Percentiles rank a stretch among this genome's conserved stretches.
phyloP scores from a whole-genome alignment of 1,284 basidiomycete genomes.

The Irpex lacteus region DNA sequence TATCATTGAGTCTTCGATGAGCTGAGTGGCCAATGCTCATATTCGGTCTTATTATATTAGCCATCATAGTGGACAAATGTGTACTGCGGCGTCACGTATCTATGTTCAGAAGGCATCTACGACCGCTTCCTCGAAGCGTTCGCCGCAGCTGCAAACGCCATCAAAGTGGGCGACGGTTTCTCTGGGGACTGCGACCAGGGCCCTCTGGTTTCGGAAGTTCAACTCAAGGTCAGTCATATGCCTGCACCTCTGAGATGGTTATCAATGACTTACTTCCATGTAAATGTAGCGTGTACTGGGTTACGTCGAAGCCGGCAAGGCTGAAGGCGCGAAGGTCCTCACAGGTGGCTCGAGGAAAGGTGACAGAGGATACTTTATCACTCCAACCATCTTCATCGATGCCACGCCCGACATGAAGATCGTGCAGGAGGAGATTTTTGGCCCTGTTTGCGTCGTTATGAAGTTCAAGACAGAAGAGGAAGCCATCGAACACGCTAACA shows the following conservation, averaged over 20 bases:
- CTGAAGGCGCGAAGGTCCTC: slow-evolving; percentile 78
- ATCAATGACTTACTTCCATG: slow-evolving; percentile 1
- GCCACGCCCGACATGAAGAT: slow-evolving; percentile 82
- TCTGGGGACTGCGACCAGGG: slow-evolving; percentile 69
- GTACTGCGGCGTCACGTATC: slow-evolving; percentile 83
- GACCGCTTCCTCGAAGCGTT: slow-evolving; percentile 70
- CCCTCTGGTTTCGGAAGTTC: slow-evolving; percentile 79
- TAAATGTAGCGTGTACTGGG: slow-evolving; percentile 65
- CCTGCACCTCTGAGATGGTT: neutral
- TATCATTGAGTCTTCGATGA: slow-evolving; percentile 12
- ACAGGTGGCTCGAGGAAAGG: slow-evolving; percentile 76
- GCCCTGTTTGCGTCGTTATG: slow-evolving; percentile 75
- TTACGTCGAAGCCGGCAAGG: slow-evolving; percentile 87
- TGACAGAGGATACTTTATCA: slow-evolving; percentile 70
- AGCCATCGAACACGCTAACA: slow-evolving; percentile 78
- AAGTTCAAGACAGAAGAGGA: slow-evolving; percentile 66
- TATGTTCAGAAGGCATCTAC: slow-evolving; percentile 81
- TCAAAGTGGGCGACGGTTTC: slow-evolving; percentile 84
- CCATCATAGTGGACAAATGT: slow-evolving; percentile 82
- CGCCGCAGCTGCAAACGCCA: slow-evolving; percentile 49
- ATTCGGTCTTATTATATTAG: slow-evolving; percentile 28
- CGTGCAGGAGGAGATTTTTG: slow-evolving; percentile 89
- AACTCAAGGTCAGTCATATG: slow-evolving; percentile 49
- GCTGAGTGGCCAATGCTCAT: neutral
- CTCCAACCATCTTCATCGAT: slow-evolving; percentile 85